Evolutionary conservation across 2,329 filamentous ascomycete genomes (phyloP), one percentile per base, ranked within the genome.

Genomic region (Microdochium trichocladiopsis): DNA sequence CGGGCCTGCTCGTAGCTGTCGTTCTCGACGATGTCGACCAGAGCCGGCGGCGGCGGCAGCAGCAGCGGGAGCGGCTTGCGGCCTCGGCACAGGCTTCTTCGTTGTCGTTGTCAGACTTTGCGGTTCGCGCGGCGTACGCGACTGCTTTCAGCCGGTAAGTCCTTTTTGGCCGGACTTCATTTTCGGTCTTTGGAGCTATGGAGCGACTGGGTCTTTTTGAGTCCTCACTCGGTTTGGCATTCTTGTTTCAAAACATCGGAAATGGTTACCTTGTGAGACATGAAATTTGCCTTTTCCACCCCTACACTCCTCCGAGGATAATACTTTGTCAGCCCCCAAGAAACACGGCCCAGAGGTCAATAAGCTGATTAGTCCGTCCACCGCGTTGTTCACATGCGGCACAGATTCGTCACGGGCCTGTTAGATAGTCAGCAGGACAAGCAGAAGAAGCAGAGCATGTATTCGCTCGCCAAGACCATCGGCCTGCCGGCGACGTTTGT

Each of bases 401-500:
- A 53, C 57, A 87, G 85, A 56, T 94, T 94, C 66, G 86, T 93
- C 22, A 94, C 89, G 1, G 88, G 88, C 41, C 79, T 93, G 53
- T 76, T 90, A 48, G 89, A 94, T 66, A 80, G 84, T 48, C 84
- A 87, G 60, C 85, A 86, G 67, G 79, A 84, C 68, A 84, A 80
- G 65, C 78, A 74, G 63, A 78, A 73, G 66, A 89, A 82, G 72
- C 79, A 79, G 72, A 86, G 78, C 69, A 90, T 91, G 87, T 87
- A 88, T 68, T 77, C 80, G 43, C 76, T 87, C 23, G 87, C 86
- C 54, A 84, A 81, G 66, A 82, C 77, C 37, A 81, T 90, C 53
- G 83, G 81, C 0, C 70, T 91, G 53, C 87, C 87, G 0, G 83
- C 86, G 1, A 86, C 87, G 0, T 95, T 96, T 68, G 90, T 96